Conservation (phyloP, 2,329 filamentous ascomycete species). For the Emmonsia crescens region DNA sequence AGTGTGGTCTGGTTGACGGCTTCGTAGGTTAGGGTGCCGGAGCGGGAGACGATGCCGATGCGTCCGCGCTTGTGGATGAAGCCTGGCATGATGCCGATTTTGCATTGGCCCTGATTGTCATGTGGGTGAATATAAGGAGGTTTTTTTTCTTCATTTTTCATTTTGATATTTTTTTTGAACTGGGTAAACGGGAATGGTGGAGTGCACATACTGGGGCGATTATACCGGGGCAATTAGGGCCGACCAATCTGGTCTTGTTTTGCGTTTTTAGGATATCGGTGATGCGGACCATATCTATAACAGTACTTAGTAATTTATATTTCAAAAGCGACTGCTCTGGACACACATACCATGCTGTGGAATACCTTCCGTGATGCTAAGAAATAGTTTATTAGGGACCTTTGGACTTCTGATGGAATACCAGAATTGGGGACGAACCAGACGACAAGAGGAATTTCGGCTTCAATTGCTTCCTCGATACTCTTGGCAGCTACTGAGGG, state of each 20-base stretch:
- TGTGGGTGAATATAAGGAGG: not conserved
- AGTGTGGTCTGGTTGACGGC: slow-evolving; percentile 99
- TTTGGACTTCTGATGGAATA: not conserved
- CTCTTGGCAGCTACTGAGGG: slow-evolving; percentile 83
- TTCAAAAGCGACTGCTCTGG: not conserved
- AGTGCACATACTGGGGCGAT: slow-evolving; percentile 56
- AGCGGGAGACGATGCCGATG: slow-evolving; percentile 96
- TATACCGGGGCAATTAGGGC: slow-evolving; percentile 96
- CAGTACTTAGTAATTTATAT: not conserved
- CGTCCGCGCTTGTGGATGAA: slow-evolving; percentile 99
- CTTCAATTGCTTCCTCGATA: slow-evolving; percentile 92
- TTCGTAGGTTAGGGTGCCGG: slow-evolving; percentile 97
- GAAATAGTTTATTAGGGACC: slow-evolving; percentile 4
- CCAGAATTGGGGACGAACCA: slow-evolving; percentile 42
- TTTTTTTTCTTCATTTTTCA: not conserved
- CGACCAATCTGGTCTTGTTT: slow-evolving; percentile 90
- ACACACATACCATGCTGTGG: slow-evolving; percentile 74
- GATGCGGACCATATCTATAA: slow-evolving; percentile 91
- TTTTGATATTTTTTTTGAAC: not conserved
- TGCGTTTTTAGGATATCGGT: slow-evolving; percentile 97
- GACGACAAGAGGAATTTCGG: slow-evolving; percentile 89
- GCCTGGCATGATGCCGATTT: slow-evolving; percentile 99
- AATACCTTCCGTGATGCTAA: slow-evolving; percentile 84
- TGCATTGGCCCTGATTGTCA: slow-evolving; percentile 68
- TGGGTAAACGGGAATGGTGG: slow-evolving; percentile 2